Evolutionary conservation across 176 grass and related monocot species (phyloP), one percentile per base, ranked within the genome.

Genomic region (Puya raimondii): DNA sequence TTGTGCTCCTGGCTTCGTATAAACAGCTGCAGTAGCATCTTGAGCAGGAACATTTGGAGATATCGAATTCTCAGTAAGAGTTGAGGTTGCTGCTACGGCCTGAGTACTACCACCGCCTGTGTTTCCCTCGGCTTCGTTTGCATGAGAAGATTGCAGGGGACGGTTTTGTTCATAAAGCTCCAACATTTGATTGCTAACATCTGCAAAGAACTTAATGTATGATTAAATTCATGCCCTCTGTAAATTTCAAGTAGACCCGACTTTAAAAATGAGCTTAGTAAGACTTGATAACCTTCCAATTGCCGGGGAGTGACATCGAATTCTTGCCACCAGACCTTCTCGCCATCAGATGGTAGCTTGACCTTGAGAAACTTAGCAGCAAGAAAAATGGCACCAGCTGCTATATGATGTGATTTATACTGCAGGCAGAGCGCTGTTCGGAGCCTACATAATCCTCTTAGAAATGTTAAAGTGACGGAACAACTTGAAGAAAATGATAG

Each of bases 141-240:
- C 83, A 86, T 96, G 87, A 10, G 70, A 73, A 63, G 77, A 53
- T 65, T 74, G 80, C 0, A 16, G 80, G 12, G 72, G 67, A 57
- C 83, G 85, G 61, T 96, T 96, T 77, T 80, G 76, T 67, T 87
- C 88, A 48, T 96, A 96, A n/a, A 96, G 83, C 75, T 96, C 91
- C 78, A 96, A 66, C 83, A 96, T 96, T 71, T 96, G 91, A 59
- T 96, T 96, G 78, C 91, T 96, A 63, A 96, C 86, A 80, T 96
- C 91, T 96, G 88, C 85, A 80, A 78, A 21, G 16, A 64, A 73
- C 11, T 52, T 17, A 61, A 61, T 61, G 33, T 61, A 61, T 7
- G 1, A n/a, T 21, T 61, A 61, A 16, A 61, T 18, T 61, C 56
- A 61, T 8, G 21, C 56, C 2, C 17, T 9, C 1, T 7, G 9